Base-by-base conservation (phyloP, 1,139 yeast genomes). In the Debaryomyces sp. region DNA sequence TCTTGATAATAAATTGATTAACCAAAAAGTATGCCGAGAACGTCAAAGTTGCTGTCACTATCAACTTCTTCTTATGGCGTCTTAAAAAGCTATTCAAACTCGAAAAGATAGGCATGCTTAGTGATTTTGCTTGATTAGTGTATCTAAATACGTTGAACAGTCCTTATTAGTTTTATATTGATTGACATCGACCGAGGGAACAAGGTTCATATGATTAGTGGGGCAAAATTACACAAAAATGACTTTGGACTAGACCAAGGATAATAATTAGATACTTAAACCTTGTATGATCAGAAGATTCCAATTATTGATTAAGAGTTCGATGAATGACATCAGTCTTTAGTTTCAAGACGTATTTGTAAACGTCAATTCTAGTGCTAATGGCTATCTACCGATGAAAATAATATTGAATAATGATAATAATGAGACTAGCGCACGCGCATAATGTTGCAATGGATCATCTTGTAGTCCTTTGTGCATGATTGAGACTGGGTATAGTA, bases 51-150 rank as follows among this genome's bases (percentile, higher is more conserved):
- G 87, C 69, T 0, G 89, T 75, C 27, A 84, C 66, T 18, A 85
- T 50, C 30, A 89, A 58, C 65, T 82, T 84, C 58, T 82, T 75
- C 61, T 77, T 78, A 68, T 89, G 87, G 55, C 90, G 80, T 46
- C 76, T 77, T 56, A 84, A 66, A 56, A 87, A 81, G 45, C 78
- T 75, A 45, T 82, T 75, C 50, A 84, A 75, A 22, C 78, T 70
- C 49, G 84, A 75, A 73, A 84, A 81, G 9, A 75, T 61, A 2
- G 79, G 73, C 81, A 76, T 76, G 38, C 22, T 54, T 18, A 35
- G 26, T 41, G 13, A 9, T 18, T 23, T 33, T 21, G 35, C 9
- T 41, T 17, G 18, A 13, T 27, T 37, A 17, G 18, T 1, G 10
- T 3, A 2, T 44, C n/a, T 40, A 18, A 10, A 23, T 30, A 15